These are phyloP conservation scores for Henningerozyma blattae DNA, from an alignment of 805 yeast species.

Conservation along the genomic window DNA sequence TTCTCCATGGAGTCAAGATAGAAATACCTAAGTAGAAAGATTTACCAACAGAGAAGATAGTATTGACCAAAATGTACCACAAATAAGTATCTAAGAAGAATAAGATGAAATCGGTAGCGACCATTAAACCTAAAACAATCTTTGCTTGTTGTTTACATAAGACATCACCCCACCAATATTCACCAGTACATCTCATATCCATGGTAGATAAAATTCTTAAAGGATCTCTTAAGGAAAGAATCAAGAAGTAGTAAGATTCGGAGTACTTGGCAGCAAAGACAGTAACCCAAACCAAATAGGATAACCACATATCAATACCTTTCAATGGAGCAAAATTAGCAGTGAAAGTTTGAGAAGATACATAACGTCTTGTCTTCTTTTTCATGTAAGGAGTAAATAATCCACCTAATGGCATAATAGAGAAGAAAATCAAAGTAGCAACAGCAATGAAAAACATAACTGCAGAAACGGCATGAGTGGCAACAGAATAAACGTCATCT, in stretches of 20 bases:
- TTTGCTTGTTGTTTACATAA: slow-evolving; percentile 80
- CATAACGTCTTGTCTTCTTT: slow-evolving; percentile 73
- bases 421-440: slow-evolving; percentile 70
- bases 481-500: slow-evolving; percentile 46
- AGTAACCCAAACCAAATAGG: slow-evolving; percentile 77
- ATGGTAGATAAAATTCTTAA: slow-evolving; percentile 76
- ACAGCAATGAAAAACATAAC: slow-evolving; percentile 84
- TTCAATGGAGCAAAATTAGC: slow-evolving; percentile 71
- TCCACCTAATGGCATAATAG: slow-evolving; percentile 94
- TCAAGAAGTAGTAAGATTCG: slow-evolving; percentile 89
- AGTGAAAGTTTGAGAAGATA: slow-evolving; percentile 91
- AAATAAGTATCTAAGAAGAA: slow-evolving; percentile 97
- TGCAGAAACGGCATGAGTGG: slow-evolving; percentile 67
- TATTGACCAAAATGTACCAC: slow-evolving; percentile 95
- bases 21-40: slow-evolving; percentile 98
- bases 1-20: slow-evolving; percentile 98
- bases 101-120: slow-evolving; percentile 79
- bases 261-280: slow-evolving; percentile 80
- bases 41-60: slow-evolving; percentile 90
- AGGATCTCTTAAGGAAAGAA: slow-evolving; percentile 85
- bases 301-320: slow-evolving; percentile 91
- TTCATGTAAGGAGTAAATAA: slow-evolving; percentile 89
- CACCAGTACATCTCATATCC: slow-evolving; percentile 92
- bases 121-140: slow-evolving; percentile 86
- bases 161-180: slow-evolving; percentile 63